These are phyloP conservation scores for Neopestalotiopsis clavispora DNA, from an alignment of 2,329 filamentous ascomycete genomes.

Conservation along the genomic window DNA sequence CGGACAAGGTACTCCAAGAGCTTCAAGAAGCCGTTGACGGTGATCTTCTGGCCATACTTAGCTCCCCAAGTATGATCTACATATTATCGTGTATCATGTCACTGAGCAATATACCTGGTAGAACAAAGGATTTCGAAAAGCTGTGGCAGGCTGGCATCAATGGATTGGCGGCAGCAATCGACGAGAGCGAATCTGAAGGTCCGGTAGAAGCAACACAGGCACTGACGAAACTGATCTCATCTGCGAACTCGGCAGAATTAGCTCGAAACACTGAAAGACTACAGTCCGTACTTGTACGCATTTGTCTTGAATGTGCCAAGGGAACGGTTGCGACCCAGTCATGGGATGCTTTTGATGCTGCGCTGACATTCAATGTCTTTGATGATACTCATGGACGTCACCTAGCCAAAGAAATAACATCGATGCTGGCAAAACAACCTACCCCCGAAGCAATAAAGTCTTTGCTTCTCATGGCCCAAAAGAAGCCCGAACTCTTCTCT, in stretches of 20 bases:
- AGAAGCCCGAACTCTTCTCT: slow-evolving; percentile 49
- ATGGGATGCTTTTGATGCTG: slow-evolving; percentile 55
- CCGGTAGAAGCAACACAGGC: slow-evolving; percentile 25
- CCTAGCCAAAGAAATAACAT: slow-evolving; percentile 39
- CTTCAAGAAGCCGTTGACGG: slow-evolving; percentile 57
- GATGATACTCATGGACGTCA: slow-evolving; percentile 37
- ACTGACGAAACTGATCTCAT: slow-evolving; percentile 53
- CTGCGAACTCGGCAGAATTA: slow-evolving; percentile 42
- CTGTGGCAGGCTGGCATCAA: slow-evolving; percentile 53
- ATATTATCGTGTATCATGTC: slow-evolving; percentile 69
- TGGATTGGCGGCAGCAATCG: slow-evolving; percentile 41
- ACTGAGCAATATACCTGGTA: slow-evolving; percentile 50
- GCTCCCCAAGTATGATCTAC: slow-evolving; percentile 70
- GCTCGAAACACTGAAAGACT: slow-evolving; percentile 45
- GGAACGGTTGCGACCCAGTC: slow-evolving; percentile 31
- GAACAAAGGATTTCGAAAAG: slow-evolving; percentile 40
- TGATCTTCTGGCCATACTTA: slow-evolving; percentile 62
- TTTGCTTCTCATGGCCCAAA: slow-evolving; percentile 53
- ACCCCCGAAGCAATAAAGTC: slow-evolving; percentile 43
- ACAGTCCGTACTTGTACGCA: slow-evolving; percentile 52
- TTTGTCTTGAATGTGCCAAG: slow-evolving; percentile 44
- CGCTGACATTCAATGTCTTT: slow-evolving; percentile 48
- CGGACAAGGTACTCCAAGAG: slow-evolving; percentile 44
- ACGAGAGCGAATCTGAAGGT: slow-evolving; percentile 19
- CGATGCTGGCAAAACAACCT: slow-evolving; percentile 28